Evolutionary conservation across 495 filamentous ascomycete species (phyloP).

Genomic region (Penicillium maclennaniae): DNA sequence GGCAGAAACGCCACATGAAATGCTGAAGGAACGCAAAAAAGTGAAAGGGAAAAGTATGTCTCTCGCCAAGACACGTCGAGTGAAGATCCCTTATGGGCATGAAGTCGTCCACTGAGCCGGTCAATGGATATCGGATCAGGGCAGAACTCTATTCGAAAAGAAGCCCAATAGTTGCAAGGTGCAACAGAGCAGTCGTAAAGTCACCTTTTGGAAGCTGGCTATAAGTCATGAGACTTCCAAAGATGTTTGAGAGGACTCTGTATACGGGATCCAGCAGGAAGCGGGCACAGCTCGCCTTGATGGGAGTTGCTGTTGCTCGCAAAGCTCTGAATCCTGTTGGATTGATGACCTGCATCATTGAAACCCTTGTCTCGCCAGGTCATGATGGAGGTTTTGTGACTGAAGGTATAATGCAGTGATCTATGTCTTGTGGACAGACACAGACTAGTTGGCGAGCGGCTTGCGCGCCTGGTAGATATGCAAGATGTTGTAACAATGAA

Average conservation of each 20-base stretch:
- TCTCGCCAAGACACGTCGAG: not conserved
- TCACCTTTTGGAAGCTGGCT: not conserved
- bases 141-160: not conserved
- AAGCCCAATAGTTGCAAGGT: not conserved
- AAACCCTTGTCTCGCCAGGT: not conserved
- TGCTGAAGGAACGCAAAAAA: conserved; percentile 2
- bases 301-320: too few species aligned
- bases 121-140: not conserved
- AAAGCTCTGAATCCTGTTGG: not conserved
- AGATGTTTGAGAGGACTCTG: not conserved
- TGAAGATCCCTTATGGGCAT: not conserved
- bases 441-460: conserved; percentile 21
- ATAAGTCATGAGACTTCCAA: not conserved
- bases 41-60: not conserved
- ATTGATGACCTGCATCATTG: not conserved
- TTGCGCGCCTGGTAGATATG: conserved; percentile 48
- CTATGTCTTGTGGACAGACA: not conserved
- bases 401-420: not conserved
- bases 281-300: too few species aligned
- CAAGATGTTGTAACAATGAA: conserved; percentile 73
- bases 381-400: not conserved
- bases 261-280: not conserved
- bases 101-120: not conserved
- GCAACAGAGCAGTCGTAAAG: not conserved
- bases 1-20: conserved; percentile 13